Percentiles rank a stretch among this genome's conserved stretches.
Conservation (phyloP, 2,329 filamentous ascomycete genomes). For the Beauveria pseudobassiana region DNA sequence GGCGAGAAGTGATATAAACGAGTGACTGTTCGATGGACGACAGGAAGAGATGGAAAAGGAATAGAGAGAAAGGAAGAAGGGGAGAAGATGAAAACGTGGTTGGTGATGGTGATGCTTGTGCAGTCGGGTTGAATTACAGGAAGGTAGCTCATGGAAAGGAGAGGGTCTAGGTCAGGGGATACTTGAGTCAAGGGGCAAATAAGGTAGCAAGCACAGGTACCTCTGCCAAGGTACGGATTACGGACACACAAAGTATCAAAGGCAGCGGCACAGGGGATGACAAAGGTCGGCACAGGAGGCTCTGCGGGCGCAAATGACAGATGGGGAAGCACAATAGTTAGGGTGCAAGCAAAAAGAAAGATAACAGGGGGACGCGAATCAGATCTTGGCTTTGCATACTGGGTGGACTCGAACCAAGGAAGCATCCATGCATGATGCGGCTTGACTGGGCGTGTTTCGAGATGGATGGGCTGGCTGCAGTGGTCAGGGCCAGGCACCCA, state of each 20-base stretch:
- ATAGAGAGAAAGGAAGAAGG: background rate
- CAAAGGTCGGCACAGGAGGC: no score
- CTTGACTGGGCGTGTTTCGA: background rate
- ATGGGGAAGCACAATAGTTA: no score
- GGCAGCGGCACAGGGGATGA: background rate
- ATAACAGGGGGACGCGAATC: background rate
- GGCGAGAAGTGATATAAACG: slow-evolving; percentile 9
- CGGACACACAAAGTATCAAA: background rate
- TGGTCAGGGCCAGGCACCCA: background rate
- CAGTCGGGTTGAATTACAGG: background rate
- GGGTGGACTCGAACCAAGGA: slow-evolving; percentile 1
- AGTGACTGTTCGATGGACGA: slow-evolving; percentile 9
- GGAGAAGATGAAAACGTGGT: slow-evolving; percentile 6
- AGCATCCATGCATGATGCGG: background rate
- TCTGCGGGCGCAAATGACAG: no score
- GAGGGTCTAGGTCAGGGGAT: background rate
- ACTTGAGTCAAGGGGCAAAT: background rate
- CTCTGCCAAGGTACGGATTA: background rate
- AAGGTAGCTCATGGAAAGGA: background rate
- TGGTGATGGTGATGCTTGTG: background rate
- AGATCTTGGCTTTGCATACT: slow-evolving; percentile 1
- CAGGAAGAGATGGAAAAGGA: background rate
- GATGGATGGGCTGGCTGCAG: background rate
- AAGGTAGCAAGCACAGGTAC: background rate
- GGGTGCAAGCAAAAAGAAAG: background rate